Conservation (phyloP, 2,329 filamentous ascomycete species). For the Botrytis porri region DNA sequence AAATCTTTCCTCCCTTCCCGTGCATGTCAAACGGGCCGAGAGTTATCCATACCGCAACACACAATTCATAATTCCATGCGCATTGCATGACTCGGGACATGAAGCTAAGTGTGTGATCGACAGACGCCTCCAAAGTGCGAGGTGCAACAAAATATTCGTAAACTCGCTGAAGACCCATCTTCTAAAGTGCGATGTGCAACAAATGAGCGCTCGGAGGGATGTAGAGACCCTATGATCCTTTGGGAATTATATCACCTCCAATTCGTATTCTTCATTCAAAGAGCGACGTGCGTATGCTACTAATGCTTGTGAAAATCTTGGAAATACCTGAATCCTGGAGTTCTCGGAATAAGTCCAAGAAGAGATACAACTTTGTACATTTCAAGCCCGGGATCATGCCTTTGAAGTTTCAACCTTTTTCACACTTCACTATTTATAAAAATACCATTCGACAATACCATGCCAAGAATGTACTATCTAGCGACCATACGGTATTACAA, state of each 20-base stretch:
- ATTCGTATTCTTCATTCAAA: no score
- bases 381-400: neutral
- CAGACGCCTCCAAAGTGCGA: neutral
- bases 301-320: no score
- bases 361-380: neutral
- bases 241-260: no score
- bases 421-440: neutral
- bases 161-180: neutral
- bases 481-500: neutral
- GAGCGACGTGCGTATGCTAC: neutral
- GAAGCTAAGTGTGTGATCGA: constrained; percentile 1
- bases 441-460: neutral
- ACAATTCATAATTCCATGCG: neutral
- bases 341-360: neutral
- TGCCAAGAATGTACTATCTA: neutral
- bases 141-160: neutral
- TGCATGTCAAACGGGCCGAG: neutral
- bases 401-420: neutral
- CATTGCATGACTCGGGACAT: neutral
- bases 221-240: no score
- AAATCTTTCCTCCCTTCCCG: neutral
- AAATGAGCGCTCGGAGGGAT: neutral
- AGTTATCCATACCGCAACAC: neutral
- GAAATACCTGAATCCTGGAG: neutral
- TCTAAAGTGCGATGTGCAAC: neutral